Percentiles rank a stretch among this genome's conserved stretches.
Conservation (phyloP, 1,284 basidiomycete species). For the Apiotrichum porosum region DNA sequence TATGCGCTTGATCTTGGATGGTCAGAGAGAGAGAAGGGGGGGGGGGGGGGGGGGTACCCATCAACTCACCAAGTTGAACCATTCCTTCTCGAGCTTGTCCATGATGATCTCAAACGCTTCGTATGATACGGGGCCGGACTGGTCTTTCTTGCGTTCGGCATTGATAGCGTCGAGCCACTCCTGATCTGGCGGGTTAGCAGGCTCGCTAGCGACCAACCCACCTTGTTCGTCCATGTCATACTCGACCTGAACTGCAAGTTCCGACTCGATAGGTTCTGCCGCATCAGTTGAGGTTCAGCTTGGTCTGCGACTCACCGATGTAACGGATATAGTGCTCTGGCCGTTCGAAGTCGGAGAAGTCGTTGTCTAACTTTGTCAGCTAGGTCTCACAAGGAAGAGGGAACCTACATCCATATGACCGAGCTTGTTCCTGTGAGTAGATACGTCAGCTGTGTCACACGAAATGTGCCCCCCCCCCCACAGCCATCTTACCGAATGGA, state of each 20-base stretch:
- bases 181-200: slow-evolving; percentile 62
- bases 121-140: slow-evolving; percentile 67
- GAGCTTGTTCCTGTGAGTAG: slow-evolving; percentile 31
- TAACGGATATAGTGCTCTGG: slow-evolving; percentile 86
- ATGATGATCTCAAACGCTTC: slow-evolving; percentile 95
- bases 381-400: background rate
- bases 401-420: slow-evolving; percentile 43
- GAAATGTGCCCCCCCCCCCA: no score
- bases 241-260: slow-evolving; percentile 88
- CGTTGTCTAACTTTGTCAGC: slow-evolving; percentile 59
- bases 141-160: slow-evolving; percentile 70
- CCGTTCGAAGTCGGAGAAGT: slow-evolving; percentile 66
- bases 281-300: slow-evolving; percentile 1
- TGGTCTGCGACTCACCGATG: slow-evolving; percentile 57
- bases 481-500: slow-evolving; percentile 43
- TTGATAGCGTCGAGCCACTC: slow-evolving; percentile 92
- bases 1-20: slow-evolving; percentile 75
- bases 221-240: slow-evolving; percentile 99
- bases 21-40: no score
- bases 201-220: slow-evolving; percentile 34
- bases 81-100: slow-evolving; percentile 97
- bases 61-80: slow-evolving; percentile 80
- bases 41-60: no score
- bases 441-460: no score
- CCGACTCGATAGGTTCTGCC: slow-evolving; percentile 84